Percentiles rank a stretch among this genome's conserved stretches.
Conservation (phyloP, 352 stramenopile species). For the Phytophthora vignae region DNA sequence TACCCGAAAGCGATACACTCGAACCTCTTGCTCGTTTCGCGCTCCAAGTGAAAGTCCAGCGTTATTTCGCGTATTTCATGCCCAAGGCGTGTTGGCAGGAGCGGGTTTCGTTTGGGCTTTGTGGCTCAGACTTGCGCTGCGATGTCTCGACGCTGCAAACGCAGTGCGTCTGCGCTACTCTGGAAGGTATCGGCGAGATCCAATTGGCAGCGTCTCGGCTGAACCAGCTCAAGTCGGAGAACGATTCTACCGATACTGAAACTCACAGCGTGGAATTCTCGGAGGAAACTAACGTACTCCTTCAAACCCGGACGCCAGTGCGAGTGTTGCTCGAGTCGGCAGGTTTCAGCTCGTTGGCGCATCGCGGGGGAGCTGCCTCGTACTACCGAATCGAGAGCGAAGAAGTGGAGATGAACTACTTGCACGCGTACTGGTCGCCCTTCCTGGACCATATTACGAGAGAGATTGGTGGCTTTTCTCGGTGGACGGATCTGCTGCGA, state of each 20-base stretch:
- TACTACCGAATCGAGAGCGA: slow-evolving; percentile 57
- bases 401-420: slow-evolving; percentile 65
- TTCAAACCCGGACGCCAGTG: slow-evolving; percentile 40
- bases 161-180: slow-evolving; percentile 37
- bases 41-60: slow-evolving; percentile 53
- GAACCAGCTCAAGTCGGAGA: slow-evolving; percentile 10
- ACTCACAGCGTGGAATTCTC: background rate
- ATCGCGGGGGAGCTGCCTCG: slow-evolving; percentile 50
- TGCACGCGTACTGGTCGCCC: slow-evolving; percentile 53
- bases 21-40: slow-evolving; percentile 31
- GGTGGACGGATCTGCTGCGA: slow-evolving; percentile 64
- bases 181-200: slow-evolving; percentile 48
- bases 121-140: slow-evolving; percentile 44
- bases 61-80: slow-evolving; percentile 70
- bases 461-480: slow-evolving; percentile 72
- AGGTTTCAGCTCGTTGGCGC: slow-evolving; percentile 50
- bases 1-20: background rate
- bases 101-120: slow-evolving; percentile 54
- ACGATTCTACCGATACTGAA: background rate
- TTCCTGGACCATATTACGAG: slow-evolving; percentile 64
- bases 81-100: slow-evolving; percentile 48
- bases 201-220: slow-evolving; percentile 56
- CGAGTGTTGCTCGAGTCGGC: slow-evolving; percentile 54
- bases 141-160: slow-evolving; percentile 54
- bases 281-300: slow-evolving; percentile 57